These are phyloP conservation scores for Mycena citricolor DNA, from an alignment of 1,284 basidiomycete genomes.

Conservation along the genomic window DNA sequence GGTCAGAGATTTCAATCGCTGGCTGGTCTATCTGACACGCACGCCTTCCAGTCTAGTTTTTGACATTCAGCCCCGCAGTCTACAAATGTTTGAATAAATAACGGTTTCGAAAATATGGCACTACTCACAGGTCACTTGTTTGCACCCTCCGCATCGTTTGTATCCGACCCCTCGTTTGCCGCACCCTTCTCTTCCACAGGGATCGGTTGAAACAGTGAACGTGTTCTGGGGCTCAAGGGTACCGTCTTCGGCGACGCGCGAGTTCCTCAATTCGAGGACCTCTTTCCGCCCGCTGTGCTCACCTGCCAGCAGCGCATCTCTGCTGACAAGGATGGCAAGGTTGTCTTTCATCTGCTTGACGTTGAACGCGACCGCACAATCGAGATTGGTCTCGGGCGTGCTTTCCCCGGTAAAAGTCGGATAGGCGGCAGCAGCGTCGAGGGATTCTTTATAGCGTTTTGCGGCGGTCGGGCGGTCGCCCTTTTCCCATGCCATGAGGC, in stretches of 20 bases:
- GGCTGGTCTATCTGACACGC: no score
- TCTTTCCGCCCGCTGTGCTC: constrained; percentile 26
- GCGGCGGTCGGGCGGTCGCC: constrained; percentile 33
- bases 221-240: constrained; percentile 17
- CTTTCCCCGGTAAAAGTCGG: constrained; percentile 22
- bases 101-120: not conserved
- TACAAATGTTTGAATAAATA: constrained; percentile 3
- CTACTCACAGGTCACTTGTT: constrained; percentile 30
- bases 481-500: constrained; percentile 33
- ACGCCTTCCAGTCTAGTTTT: constrained; percentile 33
- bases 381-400: constrained; percentile 24
- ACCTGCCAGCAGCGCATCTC: constrained; percentile 23
- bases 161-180: constrained; percentile 30
- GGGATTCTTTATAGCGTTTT: constrained; percentile 34
- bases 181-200: constrained; percentile 28
- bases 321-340: constrained; percentile 26
- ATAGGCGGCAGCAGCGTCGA: constrained; percentile 31
- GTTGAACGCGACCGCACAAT: constrained; percentile 27
- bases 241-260: constrained; percentile 26
- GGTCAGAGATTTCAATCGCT: no score
- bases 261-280: constrained; percentile 22
- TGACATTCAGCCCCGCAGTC: constrained; percentile 33
- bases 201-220: constrained; percentile 30
- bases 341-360: constrained; percentile 28
- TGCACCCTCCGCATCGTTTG: constrained; percentile 30